These are phyloP conservation scores for Lipomyces kockii DNA, from an alignment of 805 yeast genomes.

Conservation along the genomic window DNA sequence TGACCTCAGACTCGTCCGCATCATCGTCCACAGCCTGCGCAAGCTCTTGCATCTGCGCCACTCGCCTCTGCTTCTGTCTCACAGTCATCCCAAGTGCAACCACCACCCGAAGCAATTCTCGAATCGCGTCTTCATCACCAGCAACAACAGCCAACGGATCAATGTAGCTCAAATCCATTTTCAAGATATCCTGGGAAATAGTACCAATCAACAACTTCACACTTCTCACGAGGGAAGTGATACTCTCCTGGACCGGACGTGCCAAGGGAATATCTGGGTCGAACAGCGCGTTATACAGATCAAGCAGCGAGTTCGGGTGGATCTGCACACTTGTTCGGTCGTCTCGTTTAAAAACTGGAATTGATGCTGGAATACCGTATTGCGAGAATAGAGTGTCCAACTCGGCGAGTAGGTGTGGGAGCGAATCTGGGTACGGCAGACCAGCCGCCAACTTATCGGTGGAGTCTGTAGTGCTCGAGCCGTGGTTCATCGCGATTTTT, in stretches of 20 bases:
- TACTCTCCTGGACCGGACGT: conserved; percentile 18
- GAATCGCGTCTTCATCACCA: conserved; percentile 17
- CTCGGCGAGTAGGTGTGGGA: not conserved
- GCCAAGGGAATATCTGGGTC: conserved; percentile 5
- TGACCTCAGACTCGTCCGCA: conserved; percentile 13
- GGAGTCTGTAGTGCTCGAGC: not conserved
- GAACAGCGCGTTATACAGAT: conserved; percentile 21
- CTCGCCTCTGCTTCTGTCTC: conserved; percentile 4
- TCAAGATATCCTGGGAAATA: conserved; percentile 23
- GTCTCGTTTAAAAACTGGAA: not conserved
- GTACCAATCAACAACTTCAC: conserved; percentile 28
- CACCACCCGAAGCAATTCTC: conserved; percentile 19
- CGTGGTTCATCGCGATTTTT: not conserved
- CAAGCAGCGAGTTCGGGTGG: conserved; percentile 19
- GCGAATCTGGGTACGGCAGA: not conserved
- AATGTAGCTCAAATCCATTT: conserved; percentile 16
- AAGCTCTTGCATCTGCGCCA: not conserved
- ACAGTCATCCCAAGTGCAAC: conserved; percentile 24
- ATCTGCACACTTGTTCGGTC: conserved; percentile 2
- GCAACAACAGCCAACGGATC: conserved; percentile 27
- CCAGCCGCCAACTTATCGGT: not conserved
- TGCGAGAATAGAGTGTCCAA: not conserved
- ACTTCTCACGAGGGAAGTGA: conserved; percentile 22
- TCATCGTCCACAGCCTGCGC: conserved; percentile 1
- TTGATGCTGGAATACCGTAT: not conserved